Conservation (phyloP, 192 early-diverging fungal genomes). For the Backusella tarrabulga region DNA sequence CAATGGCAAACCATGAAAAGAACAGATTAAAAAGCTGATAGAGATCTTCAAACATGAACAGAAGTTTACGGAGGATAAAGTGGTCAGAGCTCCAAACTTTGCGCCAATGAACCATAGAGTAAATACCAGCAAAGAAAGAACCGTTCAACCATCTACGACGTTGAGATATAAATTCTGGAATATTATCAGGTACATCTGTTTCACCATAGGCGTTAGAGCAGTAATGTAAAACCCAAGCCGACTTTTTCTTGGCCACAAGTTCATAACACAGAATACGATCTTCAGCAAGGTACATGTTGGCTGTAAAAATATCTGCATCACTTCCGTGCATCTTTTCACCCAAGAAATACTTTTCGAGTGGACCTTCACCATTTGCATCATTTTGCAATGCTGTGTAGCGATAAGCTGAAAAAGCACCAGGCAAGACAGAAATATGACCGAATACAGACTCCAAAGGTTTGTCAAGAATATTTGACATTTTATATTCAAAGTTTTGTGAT, state of each 20-base stretch:
- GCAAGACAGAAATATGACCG: slow-evolving; percentile 94
- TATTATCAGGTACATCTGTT: slow-evolving; percentile 74
- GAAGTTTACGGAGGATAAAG: slow-evolving; percentile 55
- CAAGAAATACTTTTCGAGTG: slow-evolving; percentile 73
- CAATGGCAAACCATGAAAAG: slow-evolving; percentile 65
- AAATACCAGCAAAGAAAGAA: slow-evolving; percentile 77
- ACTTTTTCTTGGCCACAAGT: slow-evolving; percentile 67
- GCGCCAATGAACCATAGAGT: slow-evolving; percentile 60
- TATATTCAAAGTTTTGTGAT: slow-evolving; percentile 84
- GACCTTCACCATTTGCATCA: slow-evolving; percentile 52
- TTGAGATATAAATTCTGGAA: slow-evolving; percentile 78
- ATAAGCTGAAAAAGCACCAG: slow-evolving; percentile 86
- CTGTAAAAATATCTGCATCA: slow-evolving; percentile 58
- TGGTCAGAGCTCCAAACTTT: slow-evolving; percentile 69
- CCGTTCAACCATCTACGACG: slow-evolving; percentile 83
- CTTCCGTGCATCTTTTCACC: slow-evolving; percentile 65
- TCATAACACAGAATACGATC: slow-evolving; percentile 85
- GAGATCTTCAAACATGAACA: slow-evolving; percentile 64
- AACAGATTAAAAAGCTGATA: slow-evolving; percentile 67
- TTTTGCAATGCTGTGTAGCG: slow-evolving; percentile 70
- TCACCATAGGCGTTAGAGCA: slow-evolving; percentile 67
- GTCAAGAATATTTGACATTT: slow-evolving; percentile 72
- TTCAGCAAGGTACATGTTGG: slow-evolving; percentile 67
- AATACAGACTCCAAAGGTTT: slow-evolving; percentile 86
- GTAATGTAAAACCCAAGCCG: slow-evolving; percentile 69